phyloP scores from a whole-genome alignment of 345 rosid genomes.

The Corchorus olitorius region DNA sequence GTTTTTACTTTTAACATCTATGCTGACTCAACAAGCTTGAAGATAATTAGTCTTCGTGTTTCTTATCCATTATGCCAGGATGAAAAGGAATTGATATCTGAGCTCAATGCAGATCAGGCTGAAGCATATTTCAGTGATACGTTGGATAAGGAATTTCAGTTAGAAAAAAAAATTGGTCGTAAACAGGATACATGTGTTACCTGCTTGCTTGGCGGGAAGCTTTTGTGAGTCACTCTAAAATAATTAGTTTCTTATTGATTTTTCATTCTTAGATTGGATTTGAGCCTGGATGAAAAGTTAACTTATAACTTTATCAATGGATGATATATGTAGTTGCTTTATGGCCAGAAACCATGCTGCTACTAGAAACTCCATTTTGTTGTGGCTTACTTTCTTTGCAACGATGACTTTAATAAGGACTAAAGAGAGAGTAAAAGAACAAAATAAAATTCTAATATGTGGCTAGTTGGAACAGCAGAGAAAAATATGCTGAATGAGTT shows the following conservation, averaged over 20 bases:
- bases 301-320: too few relatives aligned
- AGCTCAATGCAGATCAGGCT: neutral
- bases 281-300: neutral
- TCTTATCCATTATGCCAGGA: constrained; percentile 13
- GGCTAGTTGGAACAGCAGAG: neutral
- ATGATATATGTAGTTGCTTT: too few relatives aligned
- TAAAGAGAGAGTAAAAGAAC: too few relatives aligned
- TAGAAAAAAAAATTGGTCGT: constrained; percentile 13
- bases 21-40: constrained; percentile 8
- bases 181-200: constrained; percentile 33
- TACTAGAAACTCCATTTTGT: too few relatives aligned
- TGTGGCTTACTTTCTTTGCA: too few relatives aligned
- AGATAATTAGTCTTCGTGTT: neutral
- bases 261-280: constrained; percentile 9
- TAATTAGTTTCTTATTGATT: constrained; percentile 4
- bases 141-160: neutral
- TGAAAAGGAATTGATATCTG: constrained; percentile 11
- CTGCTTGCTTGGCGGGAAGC: constrained; percentile 53
- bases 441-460: neutral
- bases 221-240: constrained; percentile 44
- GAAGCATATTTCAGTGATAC: constrained; percentile 3
- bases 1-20: neutral
- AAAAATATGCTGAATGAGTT: neutral
- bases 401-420: too few relatives aligned
- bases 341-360: too few relatives aligned